Conservation (phyloP, 495 filamentous ascomycete species). For the Arthonia radiata region DNA sequence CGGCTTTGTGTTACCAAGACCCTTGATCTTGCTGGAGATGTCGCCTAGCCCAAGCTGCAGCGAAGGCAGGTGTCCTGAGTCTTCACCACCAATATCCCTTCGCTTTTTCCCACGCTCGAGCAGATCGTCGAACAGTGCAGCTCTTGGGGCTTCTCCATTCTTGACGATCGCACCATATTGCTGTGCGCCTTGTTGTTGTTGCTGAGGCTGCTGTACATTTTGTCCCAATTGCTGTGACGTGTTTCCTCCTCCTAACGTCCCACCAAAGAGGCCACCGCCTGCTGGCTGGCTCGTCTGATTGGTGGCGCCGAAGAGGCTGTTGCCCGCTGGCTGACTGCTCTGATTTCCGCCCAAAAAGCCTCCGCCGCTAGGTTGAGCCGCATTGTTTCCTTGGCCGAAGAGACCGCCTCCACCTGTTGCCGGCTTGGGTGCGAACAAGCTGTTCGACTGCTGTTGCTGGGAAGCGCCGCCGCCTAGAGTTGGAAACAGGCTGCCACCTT, state of each 20-base stretch:
- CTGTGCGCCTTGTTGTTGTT: constrained; percentile 4
- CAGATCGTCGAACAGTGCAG: constrained; percentile 69
- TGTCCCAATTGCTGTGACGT: too few species aligned
- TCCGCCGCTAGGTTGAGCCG: neutral
- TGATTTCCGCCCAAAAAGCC: too few species aligned
- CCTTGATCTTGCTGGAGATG: constrained; percentile 58
- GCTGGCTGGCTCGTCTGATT: constrained; percentile 1
- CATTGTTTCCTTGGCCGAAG: constrained; percentile 3
- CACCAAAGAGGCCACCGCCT: constrained; percentile 2
- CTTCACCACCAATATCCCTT: constrained; percentile 20
- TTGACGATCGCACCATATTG: constrained; percentile 1
- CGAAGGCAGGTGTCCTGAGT: constrained; percentile 32
- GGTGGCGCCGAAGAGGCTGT: constrained; percentile 3
- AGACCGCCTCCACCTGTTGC: constrained; percentile 1
- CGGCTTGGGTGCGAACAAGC: constrained; percentile 6
- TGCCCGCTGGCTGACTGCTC: constrained; percentile 5
- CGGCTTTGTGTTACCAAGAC: constrained; percentile 34
- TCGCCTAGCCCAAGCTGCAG: constrained; percentile 71
- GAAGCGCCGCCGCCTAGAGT: constrained; percentile 2
- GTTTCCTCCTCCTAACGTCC: too few species aligned
- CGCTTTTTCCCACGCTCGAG: constrained; percentile 52
- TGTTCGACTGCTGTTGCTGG: constrained; percentile 1
- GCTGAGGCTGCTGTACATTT: neutral
- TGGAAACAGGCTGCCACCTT: constrained; percentile 1
- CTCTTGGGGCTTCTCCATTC: constrained; percentile 5